A percentile compares a stretch with the other conserved stretches of the same genome.
Conservation (phyloP, 164 flowering plant genomes). For the Litsea cubeba region DNA sequence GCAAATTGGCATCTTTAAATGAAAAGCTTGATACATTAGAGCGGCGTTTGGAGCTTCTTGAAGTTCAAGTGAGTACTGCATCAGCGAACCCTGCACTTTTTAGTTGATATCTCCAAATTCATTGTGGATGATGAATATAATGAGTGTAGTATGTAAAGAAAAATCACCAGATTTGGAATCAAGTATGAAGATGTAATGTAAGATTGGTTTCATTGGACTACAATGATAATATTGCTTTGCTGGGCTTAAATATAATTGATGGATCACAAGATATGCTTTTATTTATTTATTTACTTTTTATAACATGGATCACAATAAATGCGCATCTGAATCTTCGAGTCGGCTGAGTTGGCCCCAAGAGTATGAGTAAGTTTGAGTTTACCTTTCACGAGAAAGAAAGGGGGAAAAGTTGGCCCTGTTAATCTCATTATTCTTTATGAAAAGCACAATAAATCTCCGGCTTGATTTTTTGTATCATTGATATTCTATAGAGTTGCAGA, state of each 20-base stretch:
- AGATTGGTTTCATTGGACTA: background rate
- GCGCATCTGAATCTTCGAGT: background rate
- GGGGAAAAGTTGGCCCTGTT: no score
- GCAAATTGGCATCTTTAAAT: constrained; percentile 78
- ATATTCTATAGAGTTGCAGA: no score
- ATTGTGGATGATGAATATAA: background rate
- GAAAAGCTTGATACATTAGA: constrained; percentile 89
- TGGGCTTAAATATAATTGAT: background rate
- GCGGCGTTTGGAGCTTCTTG: constrained; percentile 79
- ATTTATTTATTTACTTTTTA: background rate
- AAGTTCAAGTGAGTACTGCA: constrained; percentile 87
- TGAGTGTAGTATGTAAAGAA: constrained; percentile 6
- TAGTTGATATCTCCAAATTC: constrained; percentile 9
- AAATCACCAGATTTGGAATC: background rate
- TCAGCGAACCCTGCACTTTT: constrained; percentile 75
- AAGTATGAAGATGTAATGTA: background rate
- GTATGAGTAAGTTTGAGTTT: background rate
- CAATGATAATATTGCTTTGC: background rate
- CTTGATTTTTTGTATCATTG: no score
- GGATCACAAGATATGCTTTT: background rate
- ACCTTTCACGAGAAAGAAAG: background rate
- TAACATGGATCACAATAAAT: background rate
- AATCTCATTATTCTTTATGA: no score
- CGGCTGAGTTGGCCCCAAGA: background rate
- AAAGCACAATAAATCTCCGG: no score